phyloP scores from a whole-genome alignment of 2,329 filamentous ascomycete genomes.

The Pyricularia pennisetigena region DNA sequence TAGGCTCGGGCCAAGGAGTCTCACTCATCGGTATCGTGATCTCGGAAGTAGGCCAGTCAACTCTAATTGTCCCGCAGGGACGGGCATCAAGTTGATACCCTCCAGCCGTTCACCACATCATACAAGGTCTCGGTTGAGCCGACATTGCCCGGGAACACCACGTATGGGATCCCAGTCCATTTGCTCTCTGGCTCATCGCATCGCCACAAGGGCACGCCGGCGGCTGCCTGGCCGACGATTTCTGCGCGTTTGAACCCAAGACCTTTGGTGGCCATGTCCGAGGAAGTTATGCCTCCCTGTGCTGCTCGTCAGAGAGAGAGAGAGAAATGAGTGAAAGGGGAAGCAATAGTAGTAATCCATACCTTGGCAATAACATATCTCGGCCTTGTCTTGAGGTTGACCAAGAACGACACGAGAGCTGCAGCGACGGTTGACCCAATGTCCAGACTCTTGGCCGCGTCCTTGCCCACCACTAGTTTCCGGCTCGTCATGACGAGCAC shows the following conservation, averaged over 20 bases:
- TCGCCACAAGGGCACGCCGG: slow-evolving; percentile 48
- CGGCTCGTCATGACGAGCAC: slow-evolving; percentile 51
- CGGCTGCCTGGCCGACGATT: slow-evolving; percentile 46
- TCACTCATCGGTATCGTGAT: neutral
- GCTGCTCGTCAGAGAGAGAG: neutral
- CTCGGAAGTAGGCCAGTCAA: neutral
- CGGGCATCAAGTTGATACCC: neutral
- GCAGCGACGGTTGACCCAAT: slow-evolving; percentile 42
- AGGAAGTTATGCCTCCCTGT: slow-evolving; percentile 46
- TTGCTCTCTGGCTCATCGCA: slow-evolving; percentile 42
- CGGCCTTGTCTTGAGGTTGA: slow-evolving; percentile 33
- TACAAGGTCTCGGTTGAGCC: slow-evolving; percentile 35
- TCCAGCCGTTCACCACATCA: slow-evolving; percentile 25
- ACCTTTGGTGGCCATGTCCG: slow-evolving; percentile 47
- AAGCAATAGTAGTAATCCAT: neutral
- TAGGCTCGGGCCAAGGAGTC: neutral
- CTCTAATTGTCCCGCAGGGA: neutral
- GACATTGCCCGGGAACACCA: slow-evolving; percentile 50
- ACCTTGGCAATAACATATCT: slow-evolving; percentile 46
- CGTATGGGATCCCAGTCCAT: slow-evolving; percentile 40
- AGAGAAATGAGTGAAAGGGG: neutral
- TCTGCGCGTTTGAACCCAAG: slow-evolving; percentile 41
- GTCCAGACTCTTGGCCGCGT: slow-evolving; percentile 40
- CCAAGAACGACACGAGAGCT: slow-evolving; percentile 39
- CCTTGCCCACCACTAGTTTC: slow-evolving; percentile 35